Percentiles rank a stretch among this genome's conserved stretches.
Evolutionary conservation across 441 rosid species (phyloP).

Genomic region (Eruca vesicaria): DNA sequence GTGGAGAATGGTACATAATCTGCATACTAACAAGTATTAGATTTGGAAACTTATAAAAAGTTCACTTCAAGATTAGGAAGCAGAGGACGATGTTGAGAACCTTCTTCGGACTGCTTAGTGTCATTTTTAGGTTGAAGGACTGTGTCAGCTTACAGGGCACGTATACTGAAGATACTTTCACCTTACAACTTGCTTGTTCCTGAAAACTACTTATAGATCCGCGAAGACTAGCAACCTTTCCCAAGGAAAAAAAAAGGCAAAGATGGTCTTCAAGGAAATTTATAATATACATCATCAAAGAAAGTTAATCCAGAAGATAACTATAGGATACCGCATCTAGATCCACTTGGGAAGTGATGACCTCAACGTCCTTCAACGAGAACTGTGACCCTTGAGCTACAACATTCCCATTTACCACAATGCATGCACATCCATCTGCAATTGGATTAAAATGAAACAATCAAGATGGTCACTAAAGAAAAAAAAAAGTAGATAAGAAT

Average conservation of each 20-base stretch:
- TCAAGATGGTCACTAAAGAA: not conserved
- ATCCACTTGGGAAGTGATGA: slow-evolving; percentile 85
- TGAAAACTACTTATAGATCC: slow-evolving; percentile 98
- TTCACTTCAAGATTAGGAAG: not conserved
- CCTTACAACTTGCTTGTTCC: slow-evolving; percentile 93
- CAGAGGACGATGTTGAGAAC: slow-evolving; percentile 38
- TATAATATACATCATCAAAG: slow-evolving; percentile 4
- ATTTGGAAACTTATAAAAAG: not conserved
- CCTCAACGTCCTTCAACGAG: slow-evolving; percentile 87
- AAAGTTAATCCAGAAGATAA: not conserved
- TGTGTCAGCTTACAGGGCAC: slow-evolving; percentile 72
- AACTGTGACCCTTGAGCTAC: slow-evolving; percentile 96
- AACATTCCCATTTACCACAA: slow-evolving; percentile 82
- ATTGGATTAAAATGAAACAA: not conserved
- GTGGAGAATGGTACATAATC: slow-evolving; percentile 86
- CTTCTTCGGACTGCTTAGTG: slow-evolving; percentile 77
- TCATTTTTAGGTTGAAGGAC: slow-evolving; percentile 63
- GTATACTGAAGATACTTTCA: slow-evolving; percentile 59
- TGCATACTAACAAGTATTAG: slow-evolving; percentile 26
- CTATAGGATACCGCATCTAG: slow-evolving; percentile 74
- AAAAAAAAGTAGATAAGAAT: not conserved
- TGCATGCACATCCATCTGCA: slow-evolving; percentile 86
- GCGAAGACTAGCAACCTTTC: slow-evolving; percentile 91
- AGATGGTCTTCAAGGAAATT: not conserved
- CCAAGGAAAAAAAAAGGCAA: slow-evolving; percentile 25